phyloP scores from a whole-genome alignment of 768 basidiomycete genomes.

The Hericium erinaceus region DNA sequence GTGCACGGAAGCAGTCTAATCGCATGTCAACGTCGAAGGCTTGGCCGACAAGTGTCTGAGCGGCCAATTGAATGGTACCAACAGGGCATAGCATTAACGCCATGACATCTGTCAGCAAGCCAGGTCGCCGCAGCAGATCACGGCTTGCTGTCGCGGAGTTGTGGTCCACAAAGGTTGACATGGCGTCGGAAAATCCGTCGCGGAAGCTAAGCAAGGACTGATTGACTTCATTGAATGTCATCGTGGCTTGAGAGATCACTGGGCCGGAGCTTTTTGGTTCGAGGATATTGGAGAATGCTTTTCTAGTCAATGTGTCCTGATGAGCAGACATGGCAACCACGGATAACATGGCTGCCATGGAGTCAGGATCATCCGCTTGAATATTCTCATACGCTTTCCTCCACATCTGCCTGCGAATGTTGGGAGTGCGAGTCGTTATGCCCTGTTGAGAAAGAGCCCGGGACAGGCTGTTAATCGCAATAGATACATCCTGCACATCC shows the following conservation, averaged over 20 bases:
- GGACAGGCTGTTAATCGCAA: conserved; percentile 25
- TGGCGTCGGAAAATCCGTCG: conserved; percentile 49
- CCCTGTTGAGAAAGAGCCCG: conserved; percentile 28
- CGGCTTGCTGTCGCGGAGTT: conserved; percentile 42
- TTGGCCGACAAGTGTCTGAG: conserved; percentile 72
- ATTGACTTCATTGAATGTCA: conserved; percentile 51
- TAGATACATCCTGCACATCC: conserved; percentile 26
- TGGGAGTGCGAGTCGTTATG: conserved; percentile 24
- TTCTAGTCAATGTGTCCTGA: conserved; percentile 49
- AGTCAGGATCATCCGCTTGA: conserved; percentile 47
- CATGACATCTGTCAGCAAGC: conserved; percentile 51
- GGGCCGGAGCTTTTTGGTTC: conserved; percentile 18
- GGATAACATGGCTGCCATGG: conserved; percentile 47
- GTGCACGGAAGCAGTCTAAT: conserved; percentile 74
- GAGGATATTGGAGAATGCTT: conserved; percentile 36
- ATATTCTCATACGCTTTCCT: conserved; percentile 50
- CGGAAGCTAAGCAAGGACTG: conserved; percentile 45
- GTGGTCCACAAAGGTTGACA: conserved; percentile 60
- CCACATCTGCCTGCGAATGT: conserved; percentile 60
- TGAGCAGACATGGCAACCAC: conserved; percentile 54
- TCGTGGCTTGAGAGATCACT: conserved; percentile 11
- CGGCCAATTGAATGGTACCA: conserved; percentile 62
- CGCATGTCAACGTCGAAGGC: conserved; percentile 88
- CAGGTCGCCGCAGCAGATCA: conserved; percentile 44
- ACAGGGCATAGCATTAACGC: conserved; percentile 76